phyloP scores from a whole-genome alignment of 441 rosid species.

The Codiaeum variegatum region DNA sequence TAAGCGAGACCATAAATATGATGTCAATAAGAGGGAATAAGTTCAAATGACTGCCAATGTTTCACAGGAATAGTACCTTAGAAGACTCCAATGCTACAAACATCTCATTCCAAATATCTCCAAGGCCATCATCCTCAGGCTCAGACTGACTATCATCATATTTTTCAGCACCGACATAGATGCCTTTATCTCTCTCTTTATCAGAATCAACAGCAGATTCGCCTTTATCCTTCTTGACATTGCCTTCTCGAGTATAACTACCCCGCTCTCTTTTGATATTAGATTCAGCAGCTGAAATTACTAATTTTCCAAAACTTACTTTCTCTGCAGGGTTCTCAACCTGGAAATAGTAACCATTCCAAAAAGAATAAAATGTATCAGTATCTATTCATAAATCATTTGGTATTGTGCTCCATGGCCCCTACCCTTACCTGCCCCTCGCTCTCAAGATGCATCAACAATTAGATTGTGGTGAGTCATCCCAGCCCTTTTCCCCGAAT shows the following conservation, averaged over 20 bases:
- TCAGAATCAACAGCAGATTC: conserved; percentile 46
- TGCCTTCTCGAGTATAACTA: conserved; percentile 46
- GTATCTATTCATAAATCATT: background rate
- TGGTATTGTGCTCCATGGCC: background rate
- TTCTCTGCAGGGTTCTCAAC: conserved; percentile 20
- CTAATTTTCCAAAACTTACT: conserved; percentile 17
- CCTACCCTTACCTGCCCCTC: background rate
- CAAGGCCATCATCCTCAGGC: conserved; percentile 63
- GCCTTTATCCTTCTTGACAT: conserved; percentile 45
- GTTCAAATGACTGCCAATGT: background rate
- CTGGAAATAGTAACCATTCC: conserved; percentile 27
- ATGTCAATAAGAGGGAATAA: conserved; percentile 2
- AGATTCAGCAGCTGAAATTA: conserved; percentile 22
- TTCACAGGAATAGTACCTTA: conserved; percentile 44
- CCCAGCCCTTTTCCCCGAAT: background rate
- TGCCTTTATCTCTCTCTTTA: conserved; percentile 47
- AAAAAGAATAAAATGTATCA: background rate
- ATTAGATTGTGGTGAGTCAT: background rate
- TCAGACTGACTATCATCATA: conserved; percentile 32
- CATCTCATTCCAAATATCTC: conserved; percentile 88
- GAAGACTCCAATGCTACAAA: conserved; percentile 57
- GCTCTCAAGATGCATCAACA: background rate
- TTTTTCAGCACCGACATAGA: conserved; percentile 60
- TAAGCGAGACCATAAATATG: background rate
- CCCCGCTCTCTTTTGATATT: conserved; percentile 45